Evolutionary conservation across 1,284 basidiomycete species (phyloP), one percentile per base, ranked within the genome.

Genomic region (Rhodotorula glutinis): DNA sequence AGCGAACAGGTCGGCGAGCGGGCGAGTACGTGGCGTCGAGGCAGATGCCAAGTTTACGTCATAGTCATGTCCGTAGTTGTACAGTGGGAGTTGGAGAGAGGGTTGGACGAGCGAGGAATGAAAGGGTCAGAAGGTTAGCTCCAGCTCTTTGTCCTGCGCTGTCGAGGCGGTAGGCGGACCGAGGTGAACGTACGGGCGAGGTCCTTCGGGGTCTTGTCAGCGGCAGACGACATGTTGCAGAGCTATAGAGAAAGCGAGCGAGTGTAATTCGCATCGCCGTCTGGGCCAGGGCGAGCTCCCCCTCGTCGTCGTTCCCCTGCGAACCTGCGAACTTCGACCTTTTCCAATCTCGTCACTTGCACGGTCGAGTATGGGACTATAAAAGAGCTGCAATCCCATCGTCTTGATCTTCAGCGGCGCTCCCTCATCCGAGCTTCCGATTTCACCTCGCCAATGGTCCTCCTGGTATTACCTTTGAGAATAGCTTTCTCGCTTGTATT

Each of bases 161-260:
- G 11, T 11, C 33, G 33, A 38, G 33, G 11, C 33, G 33, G 33
- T 11, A 38, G 11, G 33, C 33, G 33, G 33, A 38, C 7, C 33
- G 33, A 38, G 33, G 8, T 16, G 61, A 38, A 63, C 66, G 47
- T 41, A 67, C 66, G 66, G 49, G 66, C 62, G 54, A 55, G 62
- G 51, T 67, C 66, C 29, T 59, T 46, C 5, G 63, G 58, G 58
- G 63, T 51, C 44, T 54, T 52, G 55, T 60, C 53, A 43, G 65
- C 56, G 25, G 66, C n/a, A 25, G 61, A 33, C 53, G 55, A 57
- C 54, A 64, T 62, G 59, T 43, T 46, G 25, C 30, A 27, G 44
- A 49, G 60, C 33, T 38, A 19, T 30, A 21, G 21, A 27, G 25
- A n/a, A 23, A 47, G 30, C 9, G 17, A 8, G 29, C 14, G 40